Evolutionary conservation across 768 basidiomycete species (phyloP).

Genomic region (Tephrocybe sp.): DNA sequence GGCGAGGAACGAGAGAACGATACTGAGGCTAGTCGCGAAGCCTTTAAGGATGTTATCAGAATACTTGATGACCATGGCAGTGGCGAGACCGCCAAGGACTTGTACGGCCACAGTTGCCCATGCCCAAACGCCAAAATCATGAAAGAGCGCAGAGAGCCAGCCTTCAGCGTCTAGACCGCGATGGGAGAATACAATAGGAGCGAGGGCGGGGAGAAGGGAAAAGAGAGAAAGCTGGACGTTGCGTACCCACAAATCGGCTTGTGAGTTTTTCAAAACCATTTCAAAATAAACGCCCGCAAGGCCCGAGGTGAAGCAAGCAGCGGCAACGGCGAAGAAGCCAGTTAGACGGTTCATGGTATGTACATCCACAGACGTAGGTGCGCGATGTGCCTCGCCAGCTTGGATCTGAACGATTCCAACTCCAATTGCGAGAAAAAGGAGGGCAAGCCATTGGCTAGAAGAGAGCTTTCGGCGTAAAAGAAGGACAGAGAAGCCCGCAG

Average conservation of each 20-base stretch:
- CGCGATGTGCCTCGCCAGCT: constrained; percentile 32
- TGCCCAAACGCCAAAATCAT: constrained; percentile 90
- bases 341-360: constrained; percentile 77
- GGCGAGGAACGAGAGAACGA: constrained; percentile 92
- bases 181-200: constrained; percentile 67
- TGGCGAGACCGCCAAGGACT: constrained; percentile 90
- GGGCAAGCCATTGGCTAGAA: constrained; percentile 77
- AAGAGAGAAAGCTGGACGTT: constrained; percentile 96
- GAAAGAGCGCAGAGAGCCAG: constrained; percentile 58
- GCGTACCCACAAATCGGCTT: constrained; percentile 91
- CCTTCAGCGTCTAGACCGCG: constrained; percentile 29
- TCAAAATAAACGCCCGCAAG: constrained; percentile 98
- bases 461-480: constrained; percentile 76
- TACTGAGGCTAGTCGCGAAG: constrained; percentile 92
- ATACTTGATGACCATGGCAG: constrained; percentile 96
- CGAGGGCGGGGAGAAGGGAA: constrained; percentile 84
- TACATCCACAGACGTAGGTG: constrained; percentile 23
- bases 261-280: constrained; percentile 91
- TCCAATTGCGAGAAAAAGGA: constrained; percentile 83
- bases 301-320: constrained; percentile 93
- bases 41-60: constrained; percentile 94
- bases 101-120: constrained; percentile 91
- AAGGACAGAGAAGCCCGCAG: constrained; percentile 83
- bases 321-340: constrained; percentile 86
- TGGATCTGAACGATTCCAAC: constrained; percentile 90